Evolutionary conservation across 805 yeast genomes (phyloP).

Genomic region (Lipomyces oligophaga): DNA sequence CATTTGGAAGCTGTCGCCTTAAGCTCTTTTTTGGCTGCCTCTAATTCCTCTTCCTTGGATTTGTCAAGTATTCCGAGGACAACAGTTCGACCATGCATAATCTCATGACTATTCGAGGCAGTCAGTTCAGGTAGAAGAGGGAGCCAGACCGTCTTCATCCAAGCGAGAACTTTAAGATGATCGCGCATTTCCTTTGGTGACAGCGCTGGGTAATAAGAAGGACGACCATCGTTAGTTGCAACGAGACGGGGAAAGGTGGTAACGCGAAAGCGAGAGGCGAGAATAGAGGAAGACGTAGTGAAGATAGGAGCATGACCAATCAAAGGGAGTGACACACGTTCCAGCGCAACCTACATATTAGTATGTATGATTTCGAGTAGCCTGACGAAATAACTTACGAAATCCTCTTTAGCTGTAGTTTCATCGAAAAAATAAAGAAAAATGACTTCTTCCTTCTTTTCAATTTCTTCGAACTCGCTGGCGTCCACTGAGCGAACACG

Average conservation of each 20-base stretch:
- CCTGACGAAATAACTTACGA: conserved; percentile 23
- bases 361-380: neutral
- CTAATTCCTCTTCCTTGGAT: conserved; percentile 30
- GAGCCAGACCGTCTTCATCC: conserved; percentile 39
- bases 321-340: conserved; percentile 35
- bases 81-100: conserved; percentile 33
- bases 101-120: conserved; percentile 37
- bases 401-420: conserved; percentile 40
- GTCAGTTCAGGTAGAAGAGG: conserved; percentile 39
- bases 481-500: conserved; percentile 33
- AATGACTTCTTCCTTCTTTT: conserved; percentile 33
- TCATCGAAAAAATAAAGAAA: conserved; percentile 43
- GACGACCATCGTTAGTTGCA: conserved; percentile 34
- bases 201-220: conserved; percentile 33
- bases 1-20: conserved; percentile 35
- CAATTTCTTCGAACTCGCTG: conserved; percentile 31
- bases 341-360: conserved; percentile 34
- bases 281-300: conserved; percentile 33
- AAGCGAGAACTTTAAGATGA: conserved; percentile 31
- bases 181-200: conserved; percentile 38
- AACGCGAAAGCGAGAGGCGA: conserved; percentile 33
- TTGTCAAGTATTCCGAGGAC: conserved; percentile 37
- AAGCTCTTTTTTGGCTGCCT: conserved; percentile 33
- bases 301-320: conserved; percentile 37
- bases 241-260: conserved; percentile 35